Percentiles rank a stretch among this genome's conserved stretches.
phyloP scores from a whole-genome alignment of 805 yeast genomes.

The Lachancea sp. region DNA sequence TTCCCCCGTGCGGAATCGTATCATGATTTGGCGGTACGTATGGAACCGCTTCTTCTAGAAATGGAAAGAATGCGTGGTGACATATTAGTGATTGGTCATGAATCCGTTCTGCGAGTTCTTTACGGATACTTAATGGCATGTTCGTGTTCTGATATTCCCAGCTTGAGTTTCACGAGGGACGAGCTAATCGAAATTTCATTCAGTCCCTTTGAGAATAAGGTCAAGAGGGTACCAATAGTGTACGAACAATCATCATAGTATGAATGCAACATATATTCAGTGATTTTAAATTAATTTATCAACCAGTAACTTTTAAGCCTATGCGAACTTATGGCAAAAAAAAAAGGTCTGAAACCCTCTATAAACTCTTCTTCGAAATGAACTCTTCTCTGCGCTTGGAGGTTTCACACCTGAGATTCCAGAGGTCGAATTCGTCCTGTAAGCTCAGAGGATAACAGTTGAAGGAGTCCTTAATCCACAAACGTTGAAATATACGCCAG shows the following conservation, averaged over 20 bases:
- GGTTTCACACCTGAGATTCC: slow-evolving; percentile 23
- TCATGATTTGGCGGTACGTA: slow-evolving; percentile 89
- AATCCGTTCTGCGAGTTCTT: slow-evolving; percentile 77
- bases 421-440: slow-evolving; percentile 40
- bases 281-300: not conserved
- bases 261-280: not conserved
- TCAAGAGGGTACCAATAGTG: slow-evolving; percentile 42
- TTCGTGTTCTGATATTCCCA: slow-evolving; percentile 80
- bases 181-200: slow-evolving; percentile 84
- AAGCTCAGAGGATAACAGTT: slow-evolving; percentile 43
- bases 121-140: slow-evolving; percentile 95
- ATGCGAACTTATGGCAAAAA: not conserved
- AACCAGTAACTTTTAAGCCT: not conserved
- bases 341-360: not conserved
- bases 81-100: slow-evolving; percentile 87
- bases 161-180: slow-evolving; percentile 66
- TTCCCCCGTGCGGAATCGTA: slow-evolving; percentile 90
- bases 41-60: slow-evolving; percentile 89
- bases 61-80: slow-evolving; percentile 90
- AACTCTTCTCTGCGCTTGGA: not conserved
- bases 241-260: slow-evolving; percentile 11
- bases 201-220: slow-evolving; percentile 74
- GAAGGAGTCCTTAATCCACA: slow-evolving; percentile 57
- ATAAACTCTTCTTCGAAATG: slow-evolving; percentile 1
- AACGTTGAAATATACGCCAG: slow-evolving; percentile 46